Evolutionary conservation across 83 land plant species (phyloP).

Genomic region (Diphasiastrum complanatum): DNA sequence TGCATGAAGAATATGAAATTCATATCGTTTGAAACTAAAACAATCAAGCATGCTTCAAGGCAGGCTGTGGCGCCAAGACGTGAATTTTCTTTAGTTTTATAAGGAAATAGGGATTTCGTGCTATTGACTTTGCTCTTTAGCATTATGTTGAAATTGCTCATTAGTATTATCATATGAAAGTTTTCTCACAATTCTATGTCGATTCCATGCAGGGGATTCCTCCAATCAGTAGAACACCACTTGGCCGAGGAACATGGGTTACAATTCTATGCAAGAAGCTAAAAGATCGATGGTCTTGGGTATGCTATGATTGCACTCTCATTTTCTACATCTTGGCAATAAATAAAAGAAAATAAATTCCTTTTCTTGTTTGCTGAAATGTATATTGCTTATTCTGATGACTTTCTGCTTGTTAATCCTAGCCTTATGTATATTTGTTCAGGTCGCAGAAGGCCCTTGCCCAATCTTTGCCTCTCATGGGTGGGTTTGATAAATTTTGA

Average conservation of each 20-base stretch:
- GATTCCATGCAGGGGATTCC: slow-evolving; percentile 78
- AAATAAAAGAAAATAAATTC: not conserved
- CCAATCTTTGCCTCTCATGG: slow-evolving; percentile 89
- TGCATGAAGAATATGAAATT: no score
- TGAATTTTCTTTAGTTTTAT: no score
- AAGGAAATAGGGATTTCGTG: no score
- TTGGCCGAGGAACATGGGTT: slow-evolving; percentile 82
- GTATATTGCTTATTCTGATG: not conserved
- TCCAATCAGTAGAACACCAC: slow-evolving; percentile 74
- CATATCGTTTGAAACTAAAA: no score
- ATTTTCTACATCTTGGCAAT: not conserved
- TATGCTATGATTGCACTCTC: slow-evolving; percentile 22
- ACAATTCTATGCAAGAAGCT: slow-evolving; percentile 91
- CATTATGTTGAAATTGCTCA: no score
- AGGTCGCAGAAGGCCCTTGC: slow-evolving; percentile 93
- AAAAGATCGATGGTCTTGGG: slow-evolving; percentile 95
- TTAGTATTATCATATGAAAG: no score
- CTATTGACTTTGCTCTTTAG: no score
- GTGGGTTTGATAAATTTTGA: slow-evolving; percentile 31
- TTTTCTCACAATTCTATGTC: no score
- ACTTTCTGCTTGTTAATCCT: no score
- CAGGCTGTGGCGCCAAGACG: no score
- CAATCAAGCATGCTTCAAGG: no score
- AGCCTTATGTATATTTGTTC: slow-evolving; percentile 9
- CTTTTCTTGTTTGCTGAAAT: not conserved